These are phyloP conservation scores for Heliocybe sulcata DNA, from an alignment of 1,284 basidiomycete genomes.

Conservation along the genomic window DNA sequence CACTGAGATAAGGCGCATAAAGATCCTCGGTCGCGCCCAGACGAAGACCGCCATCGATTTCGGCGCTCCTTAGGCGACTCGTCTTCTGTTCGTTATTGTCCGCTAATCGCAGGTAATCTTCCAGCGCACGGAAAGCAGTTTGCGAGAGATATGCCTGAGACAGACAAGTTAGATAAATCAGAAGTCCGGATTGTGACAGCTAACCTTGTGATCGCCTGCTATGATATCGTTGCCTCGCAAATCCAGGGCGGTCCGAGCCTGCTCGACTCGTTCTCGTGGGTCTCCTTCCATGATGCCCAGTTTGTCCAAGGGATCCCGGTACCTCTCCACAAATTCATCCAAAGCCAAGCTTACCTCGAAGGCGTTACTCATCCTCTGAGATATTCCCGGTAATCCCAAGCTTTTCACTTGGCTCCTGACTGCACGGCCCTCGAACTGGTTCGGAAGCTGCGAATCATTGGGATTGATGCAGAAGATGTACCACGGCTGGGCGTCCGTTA, in stretches of 20 bases:
- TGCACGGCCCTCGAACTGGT: slow-evolving; percentile 87
- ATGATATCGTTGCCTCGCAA: slow-evolving; percentile 73
- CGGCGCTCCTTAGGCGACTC: slow-evolving; percentile 65
- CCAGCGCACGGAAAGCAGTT: slow-evolving; percentile 80
- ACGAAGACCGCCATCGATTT: slow-evolving; percentile 68
- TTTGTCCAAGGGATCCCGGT: slow-evolving; percentile 50
- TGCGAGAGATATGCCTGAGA: slow-evolving; percentile 86
- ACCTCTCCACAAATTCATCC: slow-evolving; percentile 84
- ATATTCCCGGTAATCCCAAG: slow-evolving; percentile 75
- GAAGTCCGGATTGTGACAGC: slow-evolving; percentile 10
- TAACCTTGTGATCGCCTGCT: slow-evolving; percentile 74
- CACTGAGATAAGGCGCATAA: slow-evolving; percentile 64
- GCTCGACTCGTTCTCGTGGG: slow-evolving; percentile 46
- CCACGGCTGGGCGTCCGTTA: slow-evolving; percentile 90
- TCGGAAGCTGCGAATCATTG: slow-evolving; percentile 95
- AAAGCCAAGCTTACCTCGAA: slow-evolving; percentile 86
- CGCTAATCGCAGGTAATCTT: slow-evolving; percentile 77
- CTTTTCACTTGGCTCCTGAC: slow-evolving; percentile 91
- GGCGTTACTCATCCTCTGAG: slow-evolving; percentile 55
- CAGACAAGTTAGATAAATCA: slow-evolving; percentile 3
- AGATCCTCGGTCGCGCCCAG: slow-evolving; percentile 67
- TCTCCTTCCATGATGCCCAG: slow-evolving; percentile 46
- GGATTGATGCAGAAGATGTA: slow-evolving; percentile 90
- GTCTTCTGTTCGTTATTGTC: slow-evolving; percentile 83
- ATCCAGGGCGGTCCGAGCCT: slow-evolving; percentile 55